These are phyloP conservation scores for Abrus precatorius DNA, from an alignment of 306 rosid species.

Conservation along the genomic window DNA sequence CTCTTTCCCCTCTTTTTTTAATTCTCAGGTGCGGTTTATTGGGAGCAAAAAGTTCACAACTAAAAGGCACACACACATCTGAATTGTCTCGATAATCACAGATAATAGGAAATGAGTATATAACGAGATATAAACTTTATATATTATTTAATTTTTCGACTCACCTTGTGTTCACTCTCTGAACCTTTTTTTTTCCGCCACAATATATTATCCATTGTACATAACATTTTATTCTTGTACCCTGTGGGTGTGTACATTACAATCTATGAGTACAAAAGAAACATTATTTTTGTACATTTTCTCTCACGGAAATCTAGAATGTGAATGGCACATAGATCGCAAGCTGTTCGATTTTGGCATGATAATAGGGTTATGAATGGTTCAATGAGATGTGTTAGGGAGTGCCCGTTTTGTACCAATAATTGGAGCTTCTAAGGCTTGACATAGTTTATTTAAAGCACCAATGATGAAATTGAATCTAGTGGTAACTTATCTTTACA, in stretches of 20 bases:
- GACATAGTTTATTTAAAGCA: conserved; percentile 48
- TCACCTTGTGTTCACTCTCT: too few relatives aligned
- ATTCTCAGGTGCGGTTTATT: conserved; percentile 49
- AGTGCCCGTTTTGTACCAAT: conserved; percentile 53
- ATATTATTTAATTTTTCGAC: too few relatives aligned
- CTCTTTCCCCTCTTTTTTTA: background rate
- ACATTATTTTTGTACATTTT: background rate
- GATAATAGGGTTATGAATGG: conserved; percentile 18
- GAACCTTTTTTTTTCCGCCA: too few relatives aligned
- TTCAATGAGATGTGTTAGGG: conserved; percentile 41
- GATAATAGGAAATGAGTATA: background rate
- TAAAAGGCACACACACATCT: conserved; percentile 23
- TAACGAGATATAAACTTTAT: background rate
- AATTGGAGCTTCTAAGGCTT: conserved; percentile 57
- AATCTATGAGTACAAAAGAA: too few relatives aligned
- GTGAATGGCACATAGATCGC: conserved; percentile 31
- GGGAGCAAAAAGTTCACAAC: conserved; percentile 47
- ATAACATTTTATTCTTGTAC: too few relatives aligned
- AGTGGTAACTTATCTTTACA: conserved; percentile 74
- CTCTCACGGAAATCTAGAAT: background rate
- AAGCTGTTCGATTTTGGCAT: conserved; percentile 44
- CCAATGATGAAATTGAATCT: conserved; percentile 60
- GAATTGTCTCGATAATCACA: conserved; percentile 7
- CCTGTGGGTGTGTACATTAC: too few relatives aligned
- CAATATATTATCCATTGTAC: too few relatives aligned